These are phyloP conservation scores for Gymnopilus junonius DNA, from an alignment of 768 basidiomycete genomes.

Conservation along the genomic window DNA sequence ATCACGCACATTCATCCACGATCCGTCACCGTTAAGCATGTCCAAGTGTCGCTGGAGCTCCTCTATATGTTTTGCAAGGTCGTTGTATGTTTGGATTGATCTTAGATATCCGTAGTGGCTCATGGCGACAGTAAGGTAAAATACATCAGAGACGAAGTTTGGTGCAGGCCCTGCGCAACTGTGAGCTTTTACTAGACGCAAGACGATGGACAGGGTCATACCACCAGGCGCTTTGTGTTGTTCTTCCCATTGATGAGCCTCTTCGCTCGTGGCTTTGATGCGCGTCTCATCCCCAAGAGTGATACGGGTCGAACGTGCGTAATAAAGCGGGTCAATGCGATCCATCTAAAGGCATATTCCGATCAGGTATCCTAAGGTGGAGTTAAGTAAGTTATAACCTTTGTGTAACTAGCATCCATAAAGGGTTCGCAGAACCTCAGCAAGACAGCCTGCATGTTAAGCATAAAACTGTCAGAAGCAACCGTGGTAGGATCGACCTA, in stretches of 20 bases:
- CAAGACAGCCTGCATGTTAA: constrained; percentile 84
- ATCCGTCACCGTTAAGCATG: constrained; percentile 71
- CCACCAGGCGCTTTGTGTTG: constrained; percentile 50
- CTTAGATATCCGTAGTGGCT: constrained; percentile 88
- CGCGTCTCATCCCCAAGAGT: constrained; percentile 89
- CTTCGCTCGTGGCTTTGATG: constrained; percentile 90
- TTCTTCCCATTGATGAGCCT: constrained; percentile 75
- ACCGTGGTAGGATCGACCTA: constrained; percentile 88
- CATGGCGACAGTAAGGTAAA: constrained; percentile 86
- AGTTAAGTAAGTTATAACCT: constrained; percentile 49
- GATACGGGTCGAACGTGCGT: constrained; percentile 71
- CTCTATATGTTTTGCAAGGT: constrained; percentile 73
- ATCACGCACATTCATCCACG: constrained; percentile 78
- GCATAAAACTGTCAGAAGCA: constrained; percentile 90
- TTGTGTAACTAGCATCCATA: constrained; percentile 89
- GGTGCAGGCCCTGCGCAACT: constrained; percentile 55
- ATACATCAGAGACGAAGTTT: constrained; percentile 96
- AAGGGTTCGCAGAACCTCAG: constrained; percentile 92
- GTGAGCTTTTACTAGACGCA: no score
- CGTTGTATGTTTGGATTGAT: constrained; percentile 77
- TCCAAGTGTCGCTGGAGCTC: constrained; percentile 82
- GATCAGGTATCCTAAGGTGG: background rate
- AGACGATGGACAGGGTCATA: constrained; percentile 19
- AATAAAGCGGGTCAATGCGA: constrained; percentile 86
- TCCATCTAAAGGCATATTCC: constrained; percentile 65